Conservation (phyloP, 495 filamentous ascomycete species). For the Niebla homalea region DNA sequence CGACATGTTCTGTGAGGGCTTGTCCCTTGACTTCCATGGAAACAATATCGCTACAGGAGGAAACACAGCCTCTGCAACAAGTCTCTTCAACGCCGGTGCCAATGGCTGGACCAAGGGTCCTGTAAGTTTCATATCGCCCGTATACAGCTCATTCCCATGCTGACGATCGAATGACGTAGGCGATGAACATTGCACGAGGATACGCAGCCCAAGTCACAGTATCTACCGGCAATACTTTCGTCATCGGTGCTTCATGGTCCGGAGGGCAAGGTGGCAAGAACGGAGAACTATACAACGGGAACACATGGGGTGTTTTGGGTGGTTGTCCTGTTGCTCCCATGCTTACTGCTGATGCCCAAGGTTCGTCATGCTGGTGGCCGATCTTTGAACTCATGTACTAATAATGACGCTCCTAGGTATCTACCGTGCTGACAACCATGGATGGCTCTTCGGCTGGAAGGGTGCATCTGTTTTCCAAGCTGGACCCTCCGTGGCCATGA, state of each 20-base stretch:
- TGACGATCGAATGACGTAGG: slow-evolving; percentile 5
- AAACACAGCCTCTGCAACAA: slow-evolving; percentile 28
- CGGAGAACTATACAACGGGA: slow-evolving; percentile 38
- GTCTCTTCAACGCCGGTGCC: slow-evolving; percentile 29
- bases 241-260: slow-evolving; percentile 46
- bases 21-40: slow-evolving; percentile 36
- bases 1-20: slow-evolving; percentile 54
- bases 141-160: too few species aligned
- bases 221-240: slow-evolving; percentile 43
- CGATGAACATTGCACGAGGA: slow-evolving; percentile 39
- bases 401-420: slow-evolving; percentile 7
- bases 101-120: slow-evolving; percentile 10
- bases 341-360: slow-evolving; percentile 35
- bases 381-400: background rate
- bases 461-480: slow-evolving; percentile 42
- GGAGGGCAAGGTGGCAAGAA: slow-evolving; percentile 25
- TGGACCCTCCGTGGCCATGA: slow-evolving; percentile 41
- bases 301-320: slow-evolving; percentile 27
- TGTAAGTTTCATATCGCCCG: background rate
- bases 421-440: slow-evolving; percentile 42
- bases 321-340: slow-evolving; percentile 31
- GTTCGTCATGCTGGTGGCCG: slow-evolving; percentile 5
- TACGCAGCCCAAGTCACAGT: slow-evolving; percentile 41
- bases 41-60: slow-evolving; percentile 43
- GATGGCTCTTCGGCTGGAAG: slow-evolving; percentile 51